These are phyloP conservation scores for Ascosphaera apis DNA, from an alignment of 2,329 filamentous ascomycete species.

Conservation along the genomic window DNA sequence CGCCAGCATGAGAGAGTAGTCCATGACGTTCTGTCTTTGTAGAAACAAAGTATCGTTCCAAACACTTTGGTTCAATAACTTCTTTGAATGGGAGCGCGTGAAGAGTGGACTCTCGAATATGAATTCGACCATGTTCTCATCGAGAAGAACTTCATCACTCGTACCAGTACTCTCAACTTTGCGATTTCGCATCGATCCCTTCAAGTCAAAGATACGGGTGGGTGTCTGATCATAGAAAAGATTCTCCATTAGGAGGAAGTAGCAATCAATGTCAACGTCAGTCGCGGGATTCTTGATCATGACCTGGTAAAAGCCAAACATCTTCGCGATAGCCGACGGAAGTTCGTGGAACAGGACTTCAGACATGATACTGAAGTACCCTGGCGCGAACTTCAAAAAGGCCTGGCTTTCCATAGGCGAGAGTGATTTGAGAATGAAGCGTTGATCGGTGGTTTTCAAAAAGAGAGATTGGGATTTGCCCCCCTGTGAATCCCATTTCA, in stretches of 20 bases:
- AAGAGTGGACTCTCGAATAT: constrained; percentile 96
- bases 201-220: constrained; percentile 81
- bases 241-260: constrained; percentile 90
- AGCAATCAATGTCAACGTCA: constrained; percentile 82
- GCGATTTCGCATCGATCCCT: constrained; percentile 95
- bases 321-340: constrained; percentile 93
- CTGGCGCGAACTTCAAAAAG: constrained; percentile 84
- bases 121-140: constrained; percentile 98
- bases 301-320: constrained; percentile 95
- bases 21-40: constrained; percentile 92
- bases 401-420: constrained; percentile 80
- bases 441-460: constrained; percentile 83
- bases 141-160: constrained; percentile 83
- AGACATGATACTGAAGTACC: constrained; percentile 94
- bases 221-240: constrained; percentile 87
- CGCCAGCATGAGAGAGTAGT: constrained; percentile 95
- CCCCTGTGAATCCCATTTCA: constrained; percentile 95
- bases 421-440: constrained; percentile 77
- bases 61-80: constrained; percentile 69
- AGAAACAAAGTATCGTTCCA: constrained; percentile 97
- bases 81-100: constrained; percentile 86
- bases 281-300: constrained; percentile 88
- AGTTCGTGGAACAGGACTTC: constrained; percentile 88
- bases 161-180: constrained; percentile 92
- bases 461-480: constrained; percentile 97